Percentiles rank a stretch among this genome's conserved stretches.
Conservation (phyloP, 2,329 filamentous ascomycete species). For the Colletotrichum navitas region DNA sequence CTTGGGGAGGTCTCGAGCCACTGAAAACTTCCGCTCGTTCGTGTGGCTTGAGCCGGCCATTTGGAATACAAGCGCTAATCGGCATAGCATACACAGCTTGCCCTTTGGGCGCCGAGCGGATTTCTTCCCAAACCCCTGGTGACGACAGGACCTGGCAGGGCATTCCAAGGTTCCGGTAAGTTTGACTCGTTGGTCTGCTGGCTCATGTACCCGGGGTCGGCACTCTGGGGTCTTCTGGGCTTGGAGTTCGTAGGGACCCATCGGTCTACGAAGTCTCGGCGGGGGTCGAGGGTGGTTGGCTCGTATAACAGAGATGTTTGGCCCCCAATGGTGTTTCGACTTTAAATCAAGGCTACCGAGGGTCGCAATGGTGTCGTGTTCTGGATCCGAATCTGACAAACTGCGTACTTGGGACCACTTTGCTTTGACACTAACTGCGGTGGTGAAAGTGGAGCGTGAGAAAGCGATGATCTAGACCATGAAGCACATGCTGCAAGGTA, state of each 20-base stretch:
- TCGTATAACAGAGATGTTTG: constrained; percentile 3
- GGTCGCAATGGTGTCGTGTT: neutral
- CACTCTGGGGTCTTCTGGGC: neutral
- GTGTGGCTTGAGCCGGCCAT: constrained; percentile 19
- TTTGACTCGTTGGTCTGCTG: constrained; percentile 7
- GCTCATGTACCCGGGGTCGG: neutral
- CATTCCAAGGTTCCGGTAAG: constrained; percentile 25
- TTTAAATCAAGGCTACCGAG: neutral
- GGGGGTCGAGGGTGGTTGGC: neutral
- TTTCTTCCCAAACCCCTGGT: constrained; percentile 13
- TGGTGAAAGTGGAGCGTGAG: neutral
- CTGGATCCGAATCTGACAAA: neutral
- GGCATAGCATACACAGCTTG: constrained; percentile 18
- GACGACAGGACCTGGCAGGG: constrained; percentile 14
- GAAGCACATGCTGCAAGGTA: neutral
- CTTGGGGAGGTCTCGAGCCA: constrained; percentile 26
- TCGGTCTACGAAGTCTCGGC: neutral
- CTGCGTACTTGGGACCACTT: neutral
- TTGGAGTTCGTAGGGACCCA: neutral
- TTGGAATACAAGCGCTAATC: constrained; percentile 15
- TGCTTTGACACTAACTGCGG: constrained; percentile 4
- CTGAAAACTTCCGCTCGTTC: constrained; percentile 16
- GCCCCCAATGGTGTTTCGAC: neutral
- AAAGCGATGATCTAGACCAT: neutral
- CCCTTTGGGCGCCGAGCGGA: constrained; percentile 20